Percentiles rank a stretch among this genome's conserved stretches.
These are phyloP conservation scores for Tolypocladium amazonense DNA, from an alignment of 2,329 filamentous ascomycete species.

Conservation along the genomic window DNA sequence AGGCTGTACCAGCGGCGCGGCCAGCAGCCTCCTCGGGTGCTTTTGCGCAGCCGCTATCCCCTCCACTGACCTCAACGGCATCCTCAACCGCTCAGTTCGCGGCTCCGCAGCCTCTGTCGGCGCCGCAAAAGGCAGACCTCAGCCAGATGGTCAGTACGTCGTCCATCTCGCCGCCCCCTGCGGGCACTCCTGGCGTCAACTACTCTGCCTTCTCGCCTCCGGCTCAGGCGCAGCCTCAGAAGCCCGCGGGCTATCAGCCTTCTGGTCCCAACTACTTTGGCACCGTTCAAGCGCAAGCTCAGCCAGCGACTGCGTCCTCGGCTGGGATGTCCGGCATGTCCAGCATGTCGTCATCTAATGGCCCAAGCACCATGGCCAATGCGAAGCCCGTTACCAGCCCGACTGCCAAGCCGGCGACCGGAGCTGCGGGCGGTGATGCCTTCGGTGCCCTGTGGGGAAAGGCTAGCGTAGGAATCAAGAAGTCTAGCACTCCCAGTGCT, in stretches of 20 bases:
- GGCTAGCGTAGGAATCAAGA: constrained; percentile 65
- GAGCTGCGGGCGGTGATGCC: constrained; percentile 61
- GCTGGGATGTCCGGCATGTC: constrained; percentile 17
- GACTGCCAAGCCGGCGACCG: constrained; percentile 40
- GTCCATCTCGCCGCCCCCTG: constrained; percentile 65
- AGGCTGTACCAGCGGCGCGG: constrained; percentile 54
- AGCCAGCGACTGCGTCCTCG: constrained; percentile 17
- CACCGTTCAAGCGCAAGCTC: constrained; percentile 48
- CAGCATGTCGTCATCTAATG: constrained; percentile 21
- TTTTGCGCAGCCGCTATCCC: constrained; percentile 29
- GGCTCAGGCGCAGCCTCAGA: constrained; percentile 33
- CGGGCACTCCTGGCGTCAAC: constrained; percentile 46
- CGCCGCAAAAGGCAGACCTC: constrained; percentile 67
- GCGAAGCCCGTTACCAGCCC: constrained; percentile 37
- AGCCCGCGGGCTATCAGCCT: constrained; percentile 60
- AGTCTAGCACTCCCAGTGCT: constrained; percentile 47
- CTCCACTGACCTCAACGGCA: constrained; percentile 38
- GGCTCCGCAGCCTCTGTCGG: constrained; percentile 76
- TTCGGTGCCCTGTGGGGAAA: constrained; percentile 83
- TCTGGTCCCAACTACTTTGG: constrained; percentile 91
- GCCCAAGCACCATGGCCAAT: constrained; percentile 28
- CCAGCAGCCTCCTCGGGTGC: constrained; percentile 28
- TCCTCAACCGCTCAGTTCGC: constrained; percentile 58
- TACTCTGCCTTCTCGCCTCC: constrained; percentile 47
- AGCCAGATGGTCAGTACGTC: constrained; percentile 71